Conservation (phyloP, 2,329 filamentous ascomycete species). For the Neonectria punicea region DNA sequence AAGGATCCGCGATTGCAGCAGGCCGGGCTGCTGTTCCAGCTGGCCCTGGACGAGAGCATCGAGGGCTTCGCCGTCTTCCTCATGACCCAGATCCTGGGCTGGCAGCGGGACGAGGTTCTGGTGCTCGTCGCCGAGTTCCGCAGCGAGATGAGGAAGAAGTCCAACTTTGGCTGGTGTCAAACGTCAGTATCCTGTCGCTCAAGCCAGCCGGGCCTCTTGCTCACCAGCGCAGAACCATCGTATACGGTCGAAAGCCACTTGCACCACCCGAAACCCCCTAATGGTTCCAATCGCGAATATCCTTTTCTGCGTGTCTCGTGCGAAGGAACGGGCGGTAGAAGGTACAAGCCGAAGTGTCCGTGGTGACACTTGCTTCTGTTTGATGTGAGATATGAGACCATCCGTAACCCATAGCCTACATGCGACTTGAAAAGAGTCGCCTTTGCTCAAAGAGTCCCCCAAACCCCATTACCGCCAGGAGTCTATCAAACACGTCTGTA, state of each 20-base stretch:
- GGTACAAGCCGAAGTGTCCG: not conserved
- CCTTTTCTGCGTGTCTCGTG: not conserved
- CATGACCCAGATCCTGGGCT: constrained; percentile 43
- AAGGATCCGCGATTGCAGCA: constrained; percentile 55
- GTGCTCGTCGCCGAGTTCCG: constrained; percentile 39
- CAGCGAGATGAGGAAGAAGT: constrained; percentile 23
- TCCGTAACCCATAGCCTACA: not conserved
- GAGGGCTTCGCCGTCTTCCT: constrained; percentile 45
- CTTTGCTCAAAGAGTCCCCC: not conserved
- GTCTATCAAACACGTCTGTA: not conserved
- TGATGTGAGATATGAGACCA: not conserved
- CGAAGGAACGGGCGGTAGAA: not conserved
- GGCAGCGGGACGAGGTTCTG: constrained; percentile 41
- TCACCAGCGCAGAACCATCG: constrained; percentile 25
- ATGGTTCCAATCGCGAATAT: not conserved
- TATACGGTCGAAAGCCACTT: constrained; percentile 33
- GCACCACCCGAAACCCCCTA: not conserved
- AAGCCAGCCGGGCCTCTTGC: not conserved
- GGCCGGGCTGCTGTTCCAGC: constrained; percentile 49
- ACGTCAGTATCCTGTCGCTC: constrained; percentile 17
- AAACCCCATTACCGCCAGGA: not conserved
- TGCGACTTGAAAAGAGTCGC: not conserved
- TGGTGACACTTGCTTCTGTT: not conserved
- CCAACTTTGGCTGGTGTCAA: constrained; percentile 28
- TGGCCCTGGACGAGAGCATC: constrained; percentile 43